Percentiles rank a stretch among this genome's conserved stretches.
These are phyloP conservation scores for Xylaria cubensis DNA, from an alignment of 495 filamentous ascomycete species.

Conservation along the genomic window DNA sequence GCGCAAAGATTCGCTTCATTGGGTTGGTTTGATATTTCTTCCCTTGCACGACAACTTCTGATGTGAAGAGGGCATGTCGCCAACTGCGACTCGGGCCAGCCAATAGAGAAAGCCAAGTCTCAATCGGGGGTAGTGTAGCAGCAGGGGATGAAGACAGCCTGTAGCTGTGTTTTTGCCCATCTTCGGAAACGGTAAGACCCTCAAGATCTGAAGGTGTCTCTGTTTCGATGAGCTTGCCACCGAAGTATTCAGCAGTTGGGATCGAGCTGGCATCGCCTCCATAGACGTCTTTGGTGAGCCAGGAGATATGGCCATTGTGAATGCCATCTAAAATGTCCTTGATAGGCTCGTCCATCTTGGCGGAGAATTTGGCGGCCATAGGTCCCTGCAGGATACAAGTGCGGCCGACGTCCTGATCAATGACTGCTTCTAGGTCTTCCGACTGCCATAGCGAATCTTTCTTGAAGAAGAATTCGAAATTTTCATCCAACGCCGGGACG, in stretches of 20 bases:
- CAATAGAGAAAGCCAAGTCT: constrained; percentile 85
- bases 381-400: constrained; percentile 97
- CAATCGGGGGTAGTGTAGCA: constrained; percentile 73
- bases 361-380: constrained; percentile 90
- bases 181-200: constrained; percentile 77
- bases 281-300: constrained; percentile 82
- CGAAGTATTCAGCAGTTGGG: constrained; percentile 92
- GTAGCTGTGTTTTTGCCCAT: constrained; percentile 77
- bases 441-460: constrained; percentile 99
- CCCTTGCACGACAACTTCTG: constrained; percentile 92
- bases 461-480: constrained; percentile 99
- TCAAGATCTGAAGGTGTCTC: constrained; percentile 72
- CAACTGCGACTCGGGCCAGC: constrained; percentile 87
- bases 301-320: constrained; percentile 83
- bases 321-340: constrained; percentile 91
- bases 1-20: constrained; percentile 87
- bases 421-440: constrained; percentile 93
- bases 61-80: constrained; percentile 96
- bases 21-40: constrained; percentile 97
- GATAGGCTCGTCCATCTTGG: constrained; percentile 85
- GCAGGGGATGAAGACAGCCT: constrained; percentile 74
- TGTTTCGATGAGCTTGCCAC: constrained; percentile 75
- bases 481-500: constrained; percentile 90
- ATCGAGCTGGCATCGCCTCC: constrained; percentile 72
- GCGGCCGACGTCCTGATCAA: constrained; percentile 91